Base-by-base conservation (phyloP, 495 filamentous ascomycete species). In the Tetracladium marchalianum region DNA sequence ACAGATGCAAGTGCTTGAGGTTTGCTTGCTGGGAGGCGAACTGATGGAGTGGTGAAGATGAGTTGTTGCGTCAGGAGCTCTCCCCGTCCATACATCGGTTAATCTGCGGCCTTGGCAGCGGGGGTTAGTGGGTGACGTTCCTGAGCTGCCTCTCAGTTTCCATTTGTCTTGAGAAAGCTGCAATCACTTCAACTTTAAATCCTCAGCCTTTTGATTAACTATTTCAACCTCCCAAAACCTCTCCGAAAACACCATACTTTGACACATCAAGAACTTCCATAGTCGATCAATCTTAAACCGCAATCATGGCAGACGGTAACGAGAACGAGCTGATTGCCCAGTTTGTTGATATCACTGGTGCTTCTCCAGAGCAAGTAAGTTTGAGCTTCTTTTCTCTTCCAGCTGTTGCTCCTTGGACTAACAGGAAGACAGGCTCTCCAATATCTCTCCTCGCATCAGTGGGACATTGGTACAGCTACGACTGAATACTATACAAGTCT, bases 261-360 rank as follows among this genome's bases (percentile, higher is more conserved):
- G 22, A 27, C 7, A 27, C 22, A 27, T 7, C 7, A 27, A 3
- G 22, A 27, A 27, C 22, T 7, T 3, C 22, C 7, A 27, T 27
- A 27, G 22, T 7, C n/a, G 22, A 37, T 34, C 19, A 38, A 12
- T 35, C 9, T 31, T 11, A n/a, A n/a, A 39, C 13, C 18, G 42
- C 36, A 47, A 48, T 49, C 45, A 80, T 80, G 75, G 71, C 68
- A 16, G 76, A 78, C 65, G 66, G 68, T 59, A 73, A 81, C 54
- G 80, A 80, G 47, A 82, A 90, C 62, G 71, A 74, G 53, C 64
- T 85, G 47, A 79, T 92, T 49, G 73, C 75, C 53, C 70, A 83
- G 61, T 89, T 95, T 64, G 79, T 78, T 61, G 67, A 67, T 42
- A 68, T 95, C 56, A 90, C 88, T 2, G 78, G 81, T 17, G 71